phyloP scores from a whole-genome alignment of 352 stramenopile species.

The Plasmopara halstedii region DNA sequence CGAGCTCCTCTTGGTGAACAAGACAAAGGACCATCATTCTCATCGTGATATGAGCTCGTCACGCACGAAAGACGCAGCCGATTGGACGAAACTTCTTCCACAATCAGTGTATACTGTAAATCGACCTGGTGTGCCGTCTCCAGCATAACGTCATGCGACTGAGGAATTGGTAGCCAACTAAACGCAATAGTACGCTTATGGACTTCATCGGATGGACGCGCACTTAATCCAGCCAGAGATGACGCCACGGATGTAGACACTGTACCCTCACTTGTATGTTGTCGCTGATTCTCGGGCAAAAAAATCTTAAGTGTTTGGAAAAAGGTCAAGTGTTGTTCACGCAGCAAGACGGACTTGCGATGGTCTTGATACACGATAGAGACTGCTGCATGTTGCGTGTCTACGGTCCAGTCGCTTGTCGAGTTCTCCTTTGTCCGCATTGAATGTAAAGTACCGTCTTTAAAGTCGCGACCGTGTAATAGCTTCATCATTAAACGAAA shows the following conservation, averaged over 20 bases:
- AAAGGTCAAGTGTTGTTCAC: conserved; percentile 49
- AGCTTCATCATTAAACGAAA: conserved; percentile 62
- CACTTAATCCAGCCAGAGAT: conserved; percentile 17
- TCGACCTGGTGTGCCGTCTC: conserved; percentile 26
- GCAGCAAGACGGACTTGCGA: conserved; percentile 37
- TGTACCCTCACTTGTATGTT: conserved; percentile 5
- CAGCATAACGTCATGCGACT: conserved; percentile 20
- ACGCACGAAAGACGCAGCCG: conserved; percentile 49
- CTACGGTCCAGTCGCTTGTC: conserved; percentile 23
- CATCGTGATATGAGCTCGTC: conserved; percentile 46
- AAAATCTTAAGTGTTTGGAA: conserved; percentile 63
- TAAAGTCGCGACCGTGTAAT: conserved; percentile 45
- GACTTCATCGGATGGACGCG: conserved; percentile 33
- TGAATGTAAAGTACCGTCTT: conserved; percentile 41
- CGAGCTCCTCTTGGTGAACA: conserved; percentile 24
- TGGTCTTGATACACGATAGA: conserved; percentile 52
- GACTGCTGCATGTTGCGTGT: conserved; percentile 52
- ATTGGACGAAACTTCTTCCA: conserved; percentile 46
- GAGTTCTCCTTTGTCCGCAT: conserved; percentile 28
- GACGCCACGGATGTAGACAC: conserved; percentile 14
- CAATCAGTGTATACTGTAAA: conserved; percentile 56
- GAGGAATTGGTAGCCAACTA: conserved; percentile 47
- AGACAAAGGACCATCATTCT: conserved; percentile 18
- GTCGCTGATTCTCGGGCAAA: conserved; percentile 25
- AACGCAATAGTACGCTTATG: conserved; percentile 54